Conservation (phyloP, 2,329 filamentous ascomycete species). For the Xylariomycetidae sp. region DNA sequence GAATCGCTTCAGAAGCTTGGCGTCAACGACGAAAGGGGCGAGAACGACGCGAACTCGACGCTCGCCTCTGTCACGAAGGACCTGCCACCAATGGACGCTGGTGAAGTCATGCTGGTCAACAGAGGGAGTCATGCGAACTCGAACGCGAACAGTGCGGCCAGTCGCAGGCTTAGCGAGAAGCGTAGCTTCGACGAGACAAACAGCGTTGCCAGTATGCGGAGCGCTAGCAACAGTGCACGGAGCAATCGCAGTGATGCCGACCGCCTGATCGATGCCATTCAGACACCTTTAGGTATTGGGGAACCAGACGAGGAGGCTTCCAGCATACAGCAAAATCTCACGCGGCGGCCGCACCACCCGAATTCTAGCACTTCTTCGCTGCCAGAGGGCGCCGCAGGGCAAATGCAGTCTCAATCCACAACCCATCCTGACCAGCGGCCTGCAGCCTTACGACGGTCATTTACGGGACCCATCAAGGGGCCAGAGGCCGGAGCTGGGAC, state of each 20-base stretch:
- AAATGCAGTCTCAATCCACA: no score
- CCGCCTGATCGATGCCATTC: constrained; percentile 65
- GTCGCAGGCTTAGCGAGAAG: constrained; percentile 15
- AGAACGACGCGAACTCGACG: constrained; percentile 19
- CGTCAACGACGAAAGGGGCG: constrained; percentile 7
- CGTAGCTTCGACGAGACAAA: constrained; percentile 31
- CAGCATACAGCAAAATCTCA: constrained; percentile 12
- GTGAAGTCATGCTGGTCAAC: constrained; percentile 59
- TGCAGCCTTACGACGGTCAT: constrained; percentile 4
- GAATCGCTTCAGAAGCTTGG: constrained; percentile 25
- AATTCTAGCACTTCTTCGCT: constrained; percentile 10
- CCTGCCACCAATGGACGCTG: constrained; percentile 27
- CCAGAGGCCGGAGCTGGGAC: constrained; percentile 28
- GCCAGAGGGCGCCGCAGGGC: no score
- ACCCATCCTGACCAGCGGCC: no score
- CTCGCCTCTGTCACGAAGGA: constrained; percentile 26
- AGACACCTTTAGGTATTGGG: constrained; percentile 46
- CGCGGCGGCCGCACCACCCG: constrained; percentile 6
- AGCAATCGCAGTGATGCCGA: constrained; percentile 60
- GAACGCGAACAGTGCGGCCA: constrained; percentile 12
- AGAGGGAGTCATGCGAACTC: constrained; percentile 25
- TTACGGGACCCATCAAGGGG: constrained; percentile 1
- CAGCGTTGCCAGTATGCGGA: constrained; percentile 36
- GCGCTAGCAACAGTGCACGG: constrained; percentile 44
- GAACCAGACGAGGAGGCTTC: constrained; percentile 24